Percentiles rank a stretch among this genome's conserved stretches.
Evolutionary conservation across 805 yeast species (phyloP).

Genomic region (Naumovozyma castellii): DNA sequence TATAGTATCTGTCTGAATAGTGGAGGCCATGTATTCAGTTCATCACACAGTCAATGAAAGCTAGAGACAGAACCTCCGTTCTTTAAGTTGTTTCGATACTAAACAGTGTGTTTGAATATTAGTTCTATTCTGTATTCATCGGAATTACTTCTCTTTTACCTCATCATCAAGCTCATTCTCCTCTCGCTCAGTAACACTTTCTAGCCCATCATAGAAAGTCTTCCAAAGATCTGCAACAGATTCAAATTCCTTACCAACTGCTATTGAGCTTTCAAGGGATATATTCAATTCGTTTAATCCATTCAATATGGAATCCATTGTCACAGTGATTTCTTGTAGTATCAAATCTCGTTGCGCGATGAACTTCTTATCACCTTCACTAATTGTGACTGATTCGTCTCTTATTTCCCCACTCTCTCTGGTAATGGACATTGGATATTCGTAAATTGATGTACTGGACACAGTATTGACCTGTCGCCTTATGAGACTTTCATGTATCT

Average conservation of each 20-base stretch:
- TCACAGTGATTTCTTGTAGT: constrained; percentile 25
- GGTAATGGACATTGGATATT: not conserved
- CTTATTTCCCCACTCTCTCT: not conserved
- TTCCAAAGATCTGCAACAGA: constrained; percentile 64
- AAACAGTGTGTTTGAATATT: too few relatives aligned
- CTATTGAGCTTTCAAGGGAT: constrained; percentile 54
- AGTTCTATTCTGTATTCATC: too few relatives aligned
- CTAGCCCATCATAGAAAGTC: constrained; percentile 49
- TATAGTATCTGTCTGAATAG: too few relatives aligned
- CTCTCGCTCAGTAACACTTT: constrained; percentile 6
- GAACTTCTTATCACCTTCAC: constrained; percentile 18
- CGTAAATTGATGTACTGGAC: too few relatives aligned
- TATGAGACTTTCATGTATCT: too few relatives aligned
- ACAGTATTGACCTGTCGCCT: too few relatives aligned
- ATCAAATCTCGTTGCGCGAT: constrained; percentile 24
- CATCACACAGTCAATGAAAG: too few relatives aligned
- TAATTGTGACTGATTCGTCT: not conserved
- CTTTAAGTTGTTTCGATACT: too few relatives aligned
- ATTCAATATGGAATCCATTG: constrained; percentile 56
- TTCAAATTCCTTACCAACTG: constrained; percentile 70
- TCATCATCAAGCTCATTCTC: constrained; percentile 1
- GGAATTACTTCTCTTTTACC: constrained; percentile 3
- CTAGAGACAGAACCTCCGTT: too few relatives aligned
- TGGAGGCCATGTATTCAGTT: too few relatives aligned
- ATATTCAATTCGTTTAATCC: constrained; percentile 58